Evolutionary conservation across 495 filamentous ascomycete species (phyloP), one percentile per base, ranked within the genome.

Genomic region (Recurvomyces mirabilis): DNA sequence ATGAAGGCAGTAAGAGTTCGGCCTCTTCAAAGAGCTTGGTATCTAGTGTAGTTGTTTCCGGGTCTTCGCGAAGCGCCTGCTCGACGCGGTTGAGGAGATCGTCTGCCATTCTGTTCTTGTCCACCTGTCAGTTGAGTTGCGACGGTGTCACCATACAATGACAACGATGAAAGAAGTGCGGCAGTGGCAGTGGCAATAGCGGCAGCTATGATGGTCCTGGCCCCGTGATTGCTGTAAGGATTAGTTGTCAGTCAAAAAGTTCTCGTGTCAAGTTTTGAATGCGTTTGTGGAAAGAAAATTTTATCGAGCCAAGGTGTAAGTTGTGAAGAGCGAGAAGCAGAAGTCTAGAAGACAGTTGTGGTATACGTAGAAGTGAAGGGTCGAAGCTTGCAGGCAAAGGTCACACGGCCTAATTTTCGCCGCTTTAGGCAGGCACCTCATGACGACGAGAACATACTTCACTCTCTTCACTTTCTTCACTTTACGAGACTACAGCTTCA

Each of bases 1-100:
- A 45, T 1, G 38, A 26, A 10, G 54, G 40, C 2, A 49, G 38
- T 10, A 54, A 23, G 14, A 51, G 18, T 18, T 41, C 46, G 21
- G 46, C 43, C 18, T 51, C 43, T 4, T 51, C 54, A 17, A 57
- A 46, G 2, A 46, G 28, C 14, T 35, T 29, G 15, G 21, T 21
- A 35, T 55, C 38, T 1, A 51, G 38, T 13, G 47, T 28, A 11
- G 42, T 47, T 0, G 43, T 32, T 3, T 3, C 25, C 2, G 39
- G 39, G n/a, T 42, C 25, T n/a, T 12, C 25, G 7, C 18, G 13
- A 3, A 42, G n/a, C 25, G 30, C 10, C 15, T 24, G 13, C 9
- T 19, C 17, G 12, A 42, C 13, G 13, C 28, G 25, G 3, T 42
- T 14, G 25, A 19, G 22, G 2, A 42, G 6, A 14, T 9, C 14